Base-by-base conservation (phyloP, 2,329 filamentous ascomycete genomes). In the Neopestalotiopsis rosae region DNA sequence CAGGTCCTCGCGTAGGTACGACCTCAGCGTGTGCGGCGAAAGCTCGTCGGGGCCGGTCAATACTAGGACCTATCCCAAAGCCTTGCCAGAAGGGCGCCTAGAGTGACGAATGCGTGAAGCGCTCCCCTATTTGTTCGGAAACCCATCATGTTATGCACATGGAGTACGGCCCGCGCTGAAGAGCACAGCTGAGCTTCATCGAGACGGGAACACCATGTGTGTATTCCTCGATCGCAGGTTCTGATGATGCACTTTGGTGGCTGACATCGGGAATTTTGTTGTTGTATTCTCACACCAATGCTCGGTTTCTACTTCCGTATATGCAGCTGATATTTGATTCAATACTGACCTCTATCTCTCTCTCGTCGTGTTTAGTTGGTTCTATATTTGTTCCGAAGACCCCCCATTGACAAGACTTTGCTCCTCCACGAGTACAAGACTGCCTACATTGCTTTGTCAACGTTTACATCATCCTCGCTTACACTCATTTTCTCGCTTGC, bases 1-100 rank as follows among this genome's bases (percentile, higher is more conserved):
- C 59, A 62, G 28, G 32, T 40, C 30, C 30, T 59, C 34, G 28
- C 28, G 28, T 20, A 38, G 34, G 30, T 34, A 30, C 59, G n/a
- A 38, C 30, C 59, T 62, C 28, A 40, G 59, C 32, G 45, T 52
- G 45, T 40, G 30, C 32, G 59, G 59, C 59, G 32, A 40, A 17
- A 62, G 30, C 59, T 62, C 59, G 14, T 20, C 45, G 13, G 59
- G 59, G 32, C 59, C 34, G 59, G 34, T 62, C 59, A 62, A 62
- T 62, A 62, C 40, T 17, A 62, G 14, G 59, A 42, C 59, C 32
- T 40, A 40, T 62, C 30, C 59, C 30, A 24, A 17, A 28, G 24
- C 17, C 30, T 28, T 9, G 24, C 9, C 57, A 34, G 17, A 34
- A 30, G 57, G 57, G 24, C 57, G 57, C n/a, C 24, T 34, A 59